Conservation (phyloP, 2,329 filamentous ascomycete genomes). For the Microdochium bolleyi region DNA sequence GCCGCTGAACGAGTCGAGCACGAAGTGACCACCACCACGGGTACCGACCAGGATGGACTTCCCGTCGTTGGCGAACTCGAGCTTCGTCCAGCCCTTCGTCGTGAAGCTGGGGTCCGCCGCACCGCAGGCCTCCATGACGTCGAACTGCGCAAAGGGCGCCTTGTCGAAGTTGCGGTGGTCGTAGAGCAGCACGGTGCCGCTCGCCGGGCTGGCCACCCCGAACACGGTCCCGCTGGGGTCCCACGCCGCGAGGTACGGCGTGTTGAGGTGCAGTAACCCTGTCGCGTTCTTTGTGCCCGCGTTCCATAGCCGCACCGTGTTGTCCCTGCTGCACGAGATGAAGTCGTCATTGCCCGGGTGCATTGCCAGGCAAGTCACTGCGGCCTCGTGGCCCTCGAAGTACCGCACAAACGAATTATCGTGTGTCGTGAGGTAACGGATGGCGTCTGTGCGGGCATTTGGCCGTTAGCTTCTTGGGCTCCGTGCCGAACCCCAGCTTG, state of each 20-base stretch:
- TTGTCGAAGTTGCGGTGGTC: conserved; percentile 92
- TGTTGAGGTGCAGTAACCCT: conserved; percentile 72
- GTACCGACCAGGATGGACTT: conserved; percentile 81
- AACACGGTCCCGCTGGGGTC: conserved; percentile 91
- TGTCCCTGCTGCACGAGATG: conserved; percentile 83
- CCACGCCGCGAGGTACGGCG: conserved; percentile 77
- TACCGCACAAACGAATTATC: conserved; percentile 96
- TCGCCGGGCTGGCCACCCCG: conserved; percentile 75
- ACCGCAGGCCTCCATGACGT: conserved; percentile 55
- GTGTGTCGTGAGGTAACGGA: conserved; percentile 80
- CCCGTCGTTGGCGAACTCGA: conserved; percentile 95
- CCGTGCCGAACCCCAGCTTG: neutral
- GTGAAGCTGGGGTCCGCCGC: conserved; percentile 47
- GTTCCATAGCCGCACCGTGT: conserved; percentile 89
- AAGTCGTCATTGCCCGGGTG: conserved; percentile 87
- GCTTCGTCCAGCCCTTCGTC: conserved; percentile 71
- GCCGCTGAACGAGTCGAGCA: conserved; percentile 90
- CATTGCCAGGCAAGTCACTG: conserved; percentile 76
- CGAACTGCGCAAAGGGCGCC: conserved; percentile 79
- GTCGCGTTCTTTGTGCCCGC: conserved; percentile 71
- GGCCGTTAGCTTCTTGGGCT: neutral
- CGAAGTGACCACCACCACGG: conserved; percentile 74
- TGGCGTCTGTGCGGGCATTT: conserved; percentile 51
- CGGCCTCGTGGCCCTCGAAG: conserved; percentile 81
- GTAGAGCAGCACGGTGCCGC: conserved; percentile 78